Percentiles rank a stretch among this genome's conserved stretches.
Evolutionary conservation across 306 rosid species (phyloP).

Genomic region (Rosa lucieae): DNA sequence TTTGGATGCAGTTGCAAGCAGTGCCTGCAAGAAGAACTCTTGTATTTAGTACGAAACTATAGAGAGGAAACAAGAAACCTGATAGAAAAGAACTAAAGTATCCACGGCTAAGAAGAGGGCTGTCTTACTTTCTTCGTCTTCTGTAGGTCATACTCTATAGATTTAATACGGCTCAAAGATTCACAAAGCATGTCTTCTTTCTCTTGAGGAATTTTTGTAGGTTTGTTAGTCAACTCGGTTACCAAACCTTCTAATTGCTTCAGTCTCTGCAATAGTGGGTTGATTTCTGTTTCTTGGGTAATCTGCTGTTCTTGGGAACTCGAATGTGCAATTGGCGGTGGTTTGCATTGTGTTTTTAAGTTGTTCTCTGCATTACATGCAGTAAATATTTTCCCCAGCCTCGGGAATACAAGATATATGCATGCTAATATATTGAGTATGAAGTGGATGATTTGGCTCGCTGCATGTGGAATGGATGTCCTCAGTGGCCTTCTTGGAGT

Average conservation of each 20-base stretch:
- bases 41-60: conserved; percentile 14
- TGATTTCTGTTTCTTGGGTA: conserved; percentile 38
- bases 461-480: conserved; percentile 41
- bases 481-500: conserved; percentile 41
- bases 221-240: conserved; percentile 71
- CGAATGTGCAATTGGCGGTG: conserved; percentile 38
- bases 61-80: conserved; percentile 30
- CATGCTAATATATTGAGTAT: conserved; percentile 53
- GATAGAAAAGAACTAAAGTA: conserved; percentile 18
- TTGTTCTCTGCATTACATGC: conserved; percentile 30
- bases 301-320: conserved; percentile 45
- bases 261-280: conserved; percentile 80
- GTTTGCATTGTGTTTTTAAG: conserved; percentile 26
- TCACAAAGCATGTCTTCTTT: conserved; percentile 88
- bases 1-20: conserved; percentile 83
- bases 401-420: conserved; percentile 48
- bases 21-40: conserved; percentile 51
- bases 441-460: conserved; percentile 42
- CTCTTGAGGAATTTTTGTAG: conserved; percentile 82
- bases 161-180: conserved; percentile 86
- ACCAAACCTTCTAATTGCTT: conserved; percentile 74
- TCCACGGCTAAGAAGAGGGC: conserved; percentile 23
- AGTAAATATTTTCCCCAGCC: conserved; percentile 44
- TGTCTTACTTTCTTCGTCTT: conserved; percentile 81
- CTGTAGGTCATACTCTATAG: conserved; percentile 83